phyloP scores from a whole-genome alignment of 257 asterid genomes.

The Jacaranda mimosifolia region DNA sequence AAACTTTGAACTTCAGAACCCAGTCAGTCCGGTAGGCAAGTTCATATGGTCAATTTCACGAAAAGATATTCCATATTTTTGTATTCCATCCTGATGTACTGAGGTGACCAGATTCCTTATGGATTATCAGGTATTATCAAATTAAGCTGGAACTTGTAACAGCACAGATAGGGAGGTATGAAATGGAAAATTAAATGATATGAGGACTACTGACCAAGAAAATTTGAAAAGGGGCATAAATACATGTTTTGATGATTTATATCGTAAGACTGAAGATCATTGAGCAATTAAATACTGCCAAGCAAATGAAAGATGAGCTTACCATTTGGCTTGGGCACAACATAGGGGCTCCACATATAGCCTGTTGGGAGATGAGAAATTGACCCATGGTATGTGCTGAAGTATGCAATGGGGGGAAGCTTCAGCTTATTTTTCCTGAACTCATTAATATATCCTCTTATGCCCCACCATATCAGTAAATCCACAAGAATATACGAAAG shows the following conservation, averaged over 20 bases:
- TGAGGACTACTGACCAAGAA: too few species aligned
- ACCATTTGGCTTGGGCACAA: slow-evolving; percentile 97
- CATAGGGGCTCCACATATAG: slow-evolving; percentile 97
- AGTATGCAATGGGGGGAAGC: slow-evolving; percentile 94
- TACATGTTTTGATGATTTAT: not conserved
- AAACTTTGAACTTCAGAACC: too few species aligned
- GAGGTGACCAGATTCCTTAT: too few species aligned
- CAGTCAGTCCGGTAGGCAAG: too few species aligned
- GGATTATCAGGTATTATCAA: not conserved
- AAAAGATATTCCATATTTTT: not conserved
- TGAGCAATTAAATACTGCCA: not conserved
- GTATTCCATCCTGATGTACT: not conserved
- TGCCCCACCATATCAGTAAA: slow-evolving; percentile 98
- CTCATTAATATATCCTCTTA: slow-evolving; percentile 88
- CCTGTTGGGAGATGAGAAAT: slow-evolving; percentile 98
- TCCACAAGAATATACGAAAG: slow-evolving; percentile 95
- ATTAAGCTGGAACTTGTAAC: not conserved
- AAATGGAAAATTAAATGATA: not conserved
- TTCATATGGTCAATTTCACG: not conserved
- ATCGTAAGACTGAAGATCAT: not conserved
- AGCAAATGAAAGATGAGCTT: slow-evolving; percentile 32
- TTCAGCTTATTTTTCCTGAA: slow-evolving; percentile 91
- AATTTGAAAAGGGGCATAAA: too few species aligned
- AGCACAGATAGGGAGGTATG: not conserved
- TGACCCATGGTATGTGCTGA: slow-evolving; percentile 92